Percentiles rank a stretch among this genome's conserved stretches.
phyloP scores from a whole-genome alignment of 1,139 yeast species.

The Pneumocystis sp. region DNA sequence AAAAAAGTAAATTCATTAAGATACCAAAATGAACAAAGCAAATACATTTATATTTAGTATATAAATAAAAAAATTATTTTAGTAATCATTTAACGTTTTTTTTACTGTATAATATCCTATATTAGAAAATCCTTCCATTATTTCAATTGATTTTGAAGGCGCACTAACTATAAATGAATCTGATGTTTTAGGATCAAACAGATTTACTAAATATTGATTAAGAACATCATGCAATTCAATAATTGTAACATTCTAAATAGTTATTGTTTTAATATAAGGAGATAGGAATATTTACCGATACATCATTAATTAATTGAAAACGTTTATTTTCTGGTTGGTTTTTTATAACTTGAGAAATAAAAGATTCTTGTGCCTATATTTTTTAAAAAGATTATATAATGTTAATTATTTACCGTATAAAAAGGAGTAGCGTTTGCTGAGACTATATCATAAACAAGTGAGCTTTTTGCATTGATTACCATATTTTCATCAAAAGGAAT shows the following conservation, averaged over 20 bases:
- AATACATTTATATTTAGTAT: too few species aligned
- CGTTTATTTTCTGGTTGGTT: slow-evolving; percentile 55
- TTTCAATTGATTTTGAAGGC: slow-evolving; percentile 40
- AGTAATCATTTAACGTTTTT: slow-evolving; percentile 32
- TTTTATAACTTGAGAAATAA: slow-evolving; percentile 54
- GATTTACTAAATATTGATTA: slow-evolving; percentile 35
- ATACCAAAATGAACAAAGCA: too few species aligned
- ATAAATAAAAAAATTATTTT: background rate
- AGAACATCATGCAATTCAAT: slow-evolving; percentile 44
- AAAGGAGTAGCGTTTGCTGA: background rate
- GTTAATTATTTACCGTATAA: background rate
- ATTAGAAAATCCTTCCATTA: slow-evolving; percentile 34
- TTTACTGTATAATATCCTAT: slow-evolving; percentile 49
- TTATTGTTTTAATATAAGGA: background rate
- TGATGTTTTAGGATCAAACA: slow-evolving; percentile 45
- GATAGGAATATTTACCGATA: background rate
- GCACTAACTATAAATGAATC: slow-evolving; percentile 61
- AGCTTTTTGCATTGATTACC: slow-evolving; percentile 11
- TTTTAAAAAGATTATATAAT: slow-evolving; percentile 19
- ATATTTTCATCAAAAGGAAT: slow-evolving; percentile 3
- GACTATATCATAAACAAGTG: slow-evolving; percentile 9
- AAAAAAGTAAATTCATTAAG: too few species aligned
- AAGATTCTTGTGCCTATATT: slow-evolving; percentile 46
- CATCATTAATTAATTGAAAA: slow-evolving; percentile 28
- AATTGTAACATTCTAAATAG: slow-evolving; percentile 30